phyloP scores from a whole-genome alignment of 1,284 basidiomycete species.

The Sanghuangporus baumii region DNA sequence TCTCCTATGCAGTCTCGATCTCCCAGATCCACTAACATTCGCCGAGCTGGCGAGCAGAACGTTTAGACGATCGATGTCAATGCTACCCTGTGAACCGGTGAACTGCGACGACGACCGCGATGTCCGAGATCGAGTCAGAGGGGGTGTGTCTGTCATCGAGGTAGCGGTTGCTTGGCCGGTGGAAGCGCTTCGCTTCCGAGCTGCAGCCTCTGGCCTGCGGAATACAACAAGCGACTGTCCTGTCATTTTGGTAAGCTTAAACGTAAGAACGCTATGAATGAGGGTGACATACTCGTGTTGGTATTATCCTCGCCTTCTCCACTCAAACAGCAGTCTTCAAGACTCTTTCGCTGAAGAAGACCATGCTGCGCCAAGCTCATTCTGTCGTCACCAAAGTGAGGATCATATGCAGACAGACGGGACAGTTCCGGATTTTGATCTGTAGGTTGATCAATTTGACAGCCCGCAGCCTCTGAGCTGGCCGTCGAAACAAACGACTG shows the following conservation, averaged over 20 bases:
- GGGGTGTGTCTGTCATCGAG: slow-evolving; percentile 66
- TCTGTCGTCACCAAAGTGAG: slow-evolving; percentile 56
- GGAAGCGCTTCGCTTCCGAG: slow-evolving; percentile 62
- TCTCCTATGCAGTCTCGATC: slow-evolving; percentile 39
- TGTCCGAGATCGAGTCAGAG: slow-evolving; percentile 39
- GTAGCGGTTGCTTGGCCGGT: slow-evolving; percentile 49
- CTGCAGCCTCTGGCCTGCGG: slow-evolving; percentile 44
- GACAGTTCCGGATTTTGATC: slow-evolving; percentile 31
- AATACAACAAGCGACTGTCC: slow-evolving; percentile 38
- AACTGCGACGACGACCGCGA: slow-evolving; percentile 61
- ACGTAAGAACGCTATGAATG: slow-evolving; percentile 16
- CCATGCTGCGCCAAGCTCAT: slow-evolving; percentile 62
- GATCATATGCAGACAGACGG: slow-evolving; percentile 43
- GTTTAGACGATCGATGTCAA: slow-evolving; percentile 61
- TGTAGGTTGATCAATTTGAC: slow-evolving; percentile 17
- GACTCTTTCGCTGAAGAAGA: slow-evolving; percentile 56
- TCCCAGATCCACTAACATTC: slow-evolving; percentile 32
- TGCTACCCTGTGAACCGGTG: slow-evolving; percentile 68
- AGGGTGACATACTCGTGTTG: slow-evolving; percentile 36
- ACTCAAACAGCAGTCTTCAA: slow-evolving; percentile 57
- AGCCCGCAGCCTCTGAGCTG: not conserved
- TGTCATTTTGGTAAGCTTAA: slow-evolving; percentile 30
- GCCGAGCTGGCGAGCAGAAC: slow-evolving; percentile 46
- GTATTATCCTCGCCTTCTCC: slow-evolving; percentile 61
- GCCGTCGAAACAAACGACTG: slow-evolving; percentile 55